Base-by-base conservation (phyloP, 495 filamentous ascomycete species). In the Neurospora intermedia region DNA sequence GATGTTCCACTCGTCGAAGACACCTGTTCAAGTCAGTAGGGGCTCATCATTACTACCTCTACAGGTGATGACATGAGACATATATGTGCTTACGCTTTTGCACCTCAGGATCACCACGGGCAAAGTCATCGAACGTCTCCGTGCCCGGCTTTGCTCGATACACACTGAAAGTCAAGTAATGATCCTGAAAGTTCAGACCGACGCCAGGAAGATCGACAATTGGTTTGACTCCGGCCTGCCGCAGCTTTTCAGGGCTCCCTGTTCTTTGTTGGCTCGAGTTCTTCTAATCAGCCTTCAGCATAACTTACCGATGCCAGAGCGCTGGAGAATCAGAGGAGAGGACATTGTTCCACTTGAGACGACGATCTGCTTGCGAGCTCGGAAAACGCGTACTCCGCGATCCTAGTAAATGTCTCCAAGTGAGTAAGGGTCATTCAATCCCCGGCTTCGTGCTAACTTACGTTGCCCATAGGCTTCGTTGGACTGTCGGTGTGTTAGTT, bases 141-240 rank as follows among this genome's bases (percentile, higher is more conserved):
- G 89, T 88, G 39, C 91, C 88, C 2, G 92, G 92, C 83, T 93
- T 94, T 41, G 92, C 92, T 45, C 92, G 84, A 77, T 86, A 94
- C 66, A 88, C 86, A 4, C 91, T 88, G 80, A 94, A 94, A 3
- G 91, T 93, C 42, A 96, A 87, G 78, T 96, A 93, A 75, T 95
- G 92, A 80, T 94, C 92, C 79, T 94, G 92, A 87, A 93, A 94
- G 81, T 94, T 94, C 41, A 90, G 85, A 72, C 92, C 92, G 70
- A 95, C 91, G 45, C 92, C 92, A 0, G 92, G 92, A n/a, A 94
- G 88, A 76, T 95, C 87, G 72, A 94, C 87, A 18, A 92, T 82
- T 20, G 91, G 91, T 82, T 90, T 83, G 72, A 94, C 89, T 11
- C 92, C 91, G 39, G 85, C 91, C 43, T 84, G 84, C 72, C 87